These are phyloP conservation scores for Neurospora sp. DNA, from an alignment of 495 filamentous ascomycete species.

Conservation along the genomic window DNA sequence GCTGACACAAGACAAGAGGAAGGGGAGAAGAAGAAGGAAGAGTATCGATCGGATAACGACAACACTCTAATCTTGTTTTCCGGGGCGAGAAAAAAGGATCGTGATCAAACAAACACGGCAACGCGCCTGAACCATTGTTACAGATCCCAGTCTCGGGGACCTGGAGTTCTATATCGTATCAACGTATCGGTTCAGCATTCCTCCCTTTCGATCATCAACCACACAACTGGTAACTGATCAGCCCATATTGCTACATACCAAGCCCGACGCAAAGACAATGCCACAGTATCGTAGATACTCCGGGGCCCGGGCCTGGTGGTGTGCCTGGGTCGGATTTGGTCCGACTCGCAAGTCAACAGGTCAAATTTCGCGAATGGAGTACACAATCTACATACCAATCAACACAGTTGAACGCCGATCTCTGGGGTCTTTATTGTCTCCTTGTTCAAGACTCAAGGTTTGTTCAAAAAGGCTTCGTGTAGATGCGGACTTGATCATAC, in stretches of 20 bases:
- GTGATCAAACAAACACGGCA: neutral
- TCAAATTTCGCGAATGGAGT: neutral
- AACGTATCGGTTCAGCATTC: neutral
- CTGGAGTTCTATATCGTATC: neutral
- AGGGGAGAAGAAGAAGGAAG: neutral
- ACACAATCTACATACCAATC: neutral
- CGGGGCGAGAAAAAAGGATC: neutral
- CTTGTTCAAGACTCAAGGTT: neutral
- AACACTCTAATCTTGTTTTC: neutral
- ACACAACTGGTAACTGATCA: neutral
- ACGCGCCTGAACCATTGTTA: neutral
- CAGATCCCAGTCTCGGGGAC: neutral
- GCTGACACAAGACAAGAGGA: neutral
- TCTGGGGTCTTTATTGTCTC: neutral
- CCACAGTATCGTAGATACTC: neutral
- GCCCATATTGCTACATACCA: neutral
- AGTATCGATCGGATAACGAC: neutral
- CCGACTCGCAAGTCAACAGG: neutral
- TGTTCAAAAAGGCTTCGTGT: neutral
- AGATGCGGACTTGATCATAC: neutral
- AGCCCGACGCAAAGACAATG: neutral
- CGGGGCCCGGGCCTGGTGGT: neutral
- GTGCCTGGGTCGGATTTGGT: neutral
- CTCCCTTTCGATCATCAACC: neutral
- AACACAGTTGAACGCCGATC: neutral